Evolutionary conservation across 176 grass and related monocot genomes (phyloP).

Genomic region (Thinopyrum elongatum): DNA sequence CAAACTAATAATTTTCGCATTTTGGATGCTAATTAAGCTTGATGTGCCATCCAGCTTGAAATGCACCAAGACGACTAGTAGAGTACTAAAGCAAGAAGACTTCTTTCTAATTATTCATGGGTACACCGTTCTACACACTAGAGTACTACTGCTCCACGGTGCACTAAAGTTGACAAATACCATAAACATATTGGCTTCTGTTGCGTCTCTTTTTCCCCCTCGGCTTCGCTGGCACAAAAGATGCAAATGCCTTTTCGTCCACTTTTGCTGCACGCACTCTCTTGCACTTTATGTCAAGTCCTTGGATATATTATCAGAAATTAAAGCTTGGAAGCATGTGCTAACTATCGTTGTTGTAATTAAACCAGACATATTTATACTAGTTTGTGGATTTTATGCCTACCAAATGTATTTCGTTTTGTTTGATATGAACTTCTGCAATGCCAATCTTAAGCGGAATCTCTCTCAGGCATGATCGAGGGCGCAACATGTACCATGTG

Average conservation of each 20-base stretch:
- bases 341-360: neutral
- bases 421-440: neutral
- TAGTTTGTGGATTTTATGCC: neutral
- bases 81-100: neutral
- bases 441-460: neutral
- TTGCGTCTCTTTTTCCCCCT: neutral
- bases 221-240: slow-evolving; percentile 23
- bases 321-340: slow-evolving; percentile 6
- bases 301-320: neutral
- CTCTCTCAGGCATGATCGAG: neutral
- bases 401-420: neutral
- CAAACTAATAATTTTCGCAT: neutral
- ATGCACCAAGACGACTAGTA: too few species aligned
- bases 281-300: slow-evolving; percentile 34
- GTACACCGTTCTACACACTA: neutral
- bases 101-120: slow-evolving; percentile 17
- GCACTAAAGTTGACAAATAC: neutral
- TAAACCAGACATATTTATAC: neutral
- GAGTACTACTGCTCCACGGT: neutral
- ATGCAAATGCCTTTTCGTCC: neutral
- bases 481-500: neutral
- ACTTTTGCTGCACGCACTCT: slow-evolving; percentile 19
- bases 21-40: neutral
- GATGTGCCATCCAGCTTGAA: slow-evolving; percentile 30
- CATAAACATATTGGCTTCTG: neutral